Evolutionary conservation across 257 asterid species (phyloP).

Genomic region (Perilla frutescens): DNA sequence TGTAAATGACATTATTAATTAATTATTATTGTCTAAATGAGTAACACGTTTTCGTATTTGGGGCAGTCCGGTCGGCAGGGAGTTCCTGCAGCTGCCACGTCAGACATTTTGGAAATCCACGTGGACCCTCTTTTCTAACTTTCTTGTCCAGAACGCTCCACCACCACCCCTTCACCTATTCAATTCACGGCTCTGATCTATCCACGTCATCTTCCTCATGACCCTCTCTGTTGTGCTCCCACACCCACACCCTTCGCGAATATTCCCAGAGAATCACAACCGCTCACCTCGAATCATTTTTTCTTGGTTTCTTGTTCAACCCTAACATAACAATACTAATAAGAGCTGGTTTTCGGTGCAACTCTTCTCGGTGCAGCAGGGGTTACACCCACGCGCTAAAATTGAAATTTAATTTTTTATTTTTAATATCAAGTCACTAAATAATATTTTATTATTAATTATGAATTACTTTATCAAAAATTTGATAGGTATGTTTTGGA

Average conservation of each 20-base stretch:
- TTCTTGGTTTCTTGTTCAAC: neutral
- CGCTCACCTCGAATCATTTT: slow-evolving; percentile 10
- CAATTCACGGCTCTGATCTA: neutral
- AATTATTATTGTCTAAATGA: no score
- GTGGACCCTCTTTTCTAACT: neutral
- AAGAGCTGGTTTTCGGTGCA: no score
- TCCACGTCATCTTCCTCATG: slow-evolving; percentile 27
- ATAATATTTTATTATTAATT: no score
- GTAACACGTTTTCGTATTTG: no score
- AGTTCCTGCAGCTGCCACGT: slow-evolving; percentile 31
- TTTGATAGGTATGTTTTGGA: no score
- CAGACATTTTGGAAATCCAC: neutral
- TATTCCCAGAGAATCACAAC: slow-evolving; percentile 23
- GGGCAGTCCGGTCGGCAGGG: neutral
- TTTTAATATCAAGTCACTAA: no score
- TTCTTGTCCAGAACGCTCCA: neutral
- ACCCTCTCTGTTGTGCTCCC: neutral
- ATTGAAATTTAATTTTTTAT: no score
- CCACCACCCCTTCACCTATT: neutral
- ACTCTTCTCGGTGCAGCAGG: no score
- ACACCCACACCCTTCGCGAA: slow-evolving; percentile 26
- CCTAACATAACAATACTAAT: no score
- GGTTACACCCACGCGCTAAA: no score
- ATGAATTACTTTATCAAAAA: no score
- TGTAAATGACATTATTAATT: no score